Base-by-base conservation (phyloP, 441 rosid species). In the Bocquillonia castaneifolia region DNA sequence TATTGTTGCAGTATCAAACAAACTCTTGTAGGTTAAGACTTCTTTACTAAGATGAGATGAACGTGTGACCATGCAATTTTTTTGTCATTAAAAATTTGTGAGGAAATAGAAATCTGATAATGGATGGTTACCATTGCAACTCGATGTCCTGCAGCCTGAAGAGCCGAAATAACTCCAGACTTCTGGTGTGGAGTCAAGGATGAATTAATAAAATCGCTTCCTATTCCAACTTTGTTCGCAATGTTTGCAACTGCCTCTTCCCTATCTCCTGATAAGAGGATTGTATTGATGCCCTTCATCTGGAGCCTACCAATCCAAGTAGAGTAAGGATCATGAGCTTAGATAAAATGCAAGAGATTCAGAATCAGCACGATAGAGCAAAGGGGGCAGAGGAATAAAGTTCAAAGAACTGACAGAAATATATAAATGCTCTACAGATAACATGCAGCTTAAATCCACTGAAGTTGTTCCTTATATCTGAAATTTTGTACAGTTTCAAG, bases 171-270 rank as follows among this genome's bases (percentile, higher is more conserved):
- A 75, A 85, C 76, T 67, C 71, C 73, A 7, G 89, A 84, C 72
- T 91, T 93, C 74, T 85, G 85, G 83, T 85, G 87, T 0, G 99
- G 99, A 68, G 91, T 76, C 82, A 83, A 73, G 62, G 97, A 87
- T 71, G 88, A 87, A 68, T 88, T 82, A 68, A 89, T 77, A 45
- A 70, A 83, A 76, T 84, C 86, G 67, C 68, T 74, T 74, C 66
- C 80, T 72, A 89, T 91, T 62, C 97, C 95, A 71, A 93, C 91
- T 18, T 73, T 74, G 76, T 77, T 80, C 20, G 92, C 97, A 50
- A 88, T 81, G 36, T 86, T 76, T 86, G 97, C 93, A 75, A 89
- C 93, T 82, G 93, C 97, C 81, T 87, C 96, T 91, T 89, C 95
- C 95, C 96, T 84, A 72, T 93, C 97, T 69, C 99, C 97, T 37